Base-by-base conservation (phyloP, 2,329 filamentous ascomycete genomes). In the Fusarium sp. region DNA sequence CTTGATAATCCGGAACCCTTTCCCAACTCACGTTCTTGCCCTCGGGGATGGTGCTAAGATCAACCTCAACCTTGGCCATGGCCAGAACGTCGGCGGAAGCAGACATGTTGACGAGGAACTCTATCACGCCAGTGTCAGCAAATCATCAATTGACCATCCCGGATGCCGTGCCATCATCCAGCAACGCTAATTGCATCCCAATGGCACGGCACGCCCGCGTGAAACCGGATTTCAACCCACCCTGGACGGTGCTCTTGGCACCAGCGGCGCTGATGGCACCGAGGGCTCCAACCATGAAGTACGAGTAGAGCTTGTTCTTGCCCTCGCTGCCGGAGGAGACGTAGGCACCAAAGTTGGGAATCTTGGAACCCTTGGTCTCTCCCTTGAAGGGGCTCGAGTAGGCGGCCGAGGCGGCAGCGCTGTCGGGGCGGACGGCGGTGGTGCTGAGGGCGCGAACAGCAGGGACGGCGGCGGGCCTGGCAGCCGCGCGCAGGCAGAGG, bases 71-170 rank as follows among this genome's bases (percentile, higher is more conserved):
- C 93, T 99, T 99, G 85, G 96, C 96, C 92, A 98, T 97, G 83
- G 97, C 96, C 87, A 99, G 87, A 82, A 99, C 95, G 82, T 99
- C 96, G 86, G 96, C 96, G 72, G 96, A 99, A 74, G 96, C 96
- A 81, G 96, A 97, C 97, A 99, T 98, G 92, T 98, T 99, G 88
- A 98, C 94, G 76, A 99, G 90, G 91, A 99, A 99, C 88, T 99
- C 96, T 99, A 86, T 77, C 77, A 66, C 69, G 59, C 60, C 67
- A 71, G 56, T 57, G 71, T 78, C 77, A 82, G 82, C 40, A 76
- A 54, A 73, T 71, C 73, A 72, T 73, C 76, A 77, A 80, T 77
- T 77, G 73, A 64, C 67, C 68, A 60, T 40, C 18, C 63, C 22
- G 8, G 13, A 66, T 61, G 56, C 56, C 67, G 66, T 64, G 70